Evolutionary conservation across 768 basidiomycete species (phyloP).

Genomic region (Gymnopilus dilepis): DNA sequence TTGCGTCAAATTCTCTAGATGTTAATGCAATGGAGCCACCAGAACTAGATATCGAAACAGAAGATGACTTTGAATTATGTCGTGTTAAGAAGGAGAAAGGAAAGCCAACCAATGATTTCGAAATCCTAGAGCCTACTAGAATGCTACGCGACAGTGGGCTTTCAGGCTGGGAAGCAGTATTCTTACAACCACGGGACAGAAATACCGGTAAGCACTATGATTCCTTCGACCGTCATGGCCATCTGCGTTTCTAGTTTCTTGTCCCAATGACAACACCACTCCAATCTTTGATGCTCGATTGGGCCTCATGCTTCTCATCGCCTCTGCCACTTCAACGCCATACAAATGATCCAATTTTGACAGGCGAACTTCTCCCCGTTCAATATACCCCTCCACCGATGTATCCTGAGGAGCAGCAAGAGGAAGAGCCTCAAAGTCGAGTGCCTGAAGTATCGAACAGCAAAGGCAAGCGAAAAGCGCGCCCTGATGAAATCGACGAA

Average conservation of each 20-base stretch:
- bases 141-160: slow-evolving; percentile 55
- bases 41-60: slow-evolving; percentile 25
- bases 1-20: slow-evolving; percentile 40
- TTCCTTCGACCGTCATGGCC: not conserved
- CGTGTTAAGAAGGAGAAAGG: slow-evolving; percentile 57
- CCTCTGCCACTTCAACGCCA: slow-evolving; percentile 20
- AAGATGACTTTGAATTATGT: slow-evolving; percentile 69
- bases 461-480: slow-evolving; percentile 72
- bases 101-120: slow-evolving; percentile 55
- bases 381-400: slow-evolving; percentile 61
- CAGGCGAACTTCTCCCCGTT: slow-evolving; percentile 63
- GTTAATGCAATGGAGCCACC: slow-evolving; percentile 31
- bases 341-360: slow-evolving; percentile 7
- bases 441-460: slow-evolving; percentile 32
- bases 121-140: slow-evolving; percentile 50
- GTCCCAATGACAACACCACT: slow-evolving; percentile 13
- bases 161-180: slow-evolving; percentile 70
- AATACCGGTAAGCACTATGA: slow-evolving; percentile 55
- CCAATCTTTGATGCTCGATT: no score
- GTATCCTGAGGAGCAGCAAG: slow-evolving; percentile 51
- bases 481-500: slow-evolving; percentile 30
- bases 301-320: slow-evolving; percentile 13
- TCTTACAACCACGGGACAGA: slow-evolving; percentile 67
- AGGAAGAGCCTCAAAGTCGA: slow-evolving; percentile 47
- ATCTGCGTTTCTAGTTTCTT: not conserved